Conservation (phyloP, 495 filamentous ascomycete genomes). For the Terfezia claveryi region DNA sequence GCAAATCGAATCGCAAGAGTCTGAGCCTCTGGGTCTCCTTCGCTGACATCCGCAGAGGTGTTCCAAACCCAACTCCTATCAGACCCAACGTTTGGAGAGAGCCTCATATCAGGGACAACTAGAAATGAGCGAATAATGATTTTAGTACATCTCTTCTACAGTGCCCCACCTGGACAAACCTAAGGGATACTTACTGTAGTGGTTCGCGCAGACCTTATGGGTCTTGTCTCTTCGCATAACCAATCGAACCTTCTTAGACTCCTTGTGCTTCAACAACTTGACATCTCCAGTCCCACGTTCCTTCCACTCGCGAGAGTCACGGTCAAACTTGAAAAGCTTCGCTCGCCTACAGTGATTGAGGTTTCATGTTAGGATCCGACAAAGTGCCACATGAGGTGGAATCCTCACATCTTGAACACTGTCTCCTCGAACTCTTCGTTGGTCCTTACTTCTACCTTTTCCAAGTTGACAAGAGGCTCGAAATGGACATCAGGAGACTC, state of each 20-base stretch:
- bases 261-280: conserved; percentile 87
- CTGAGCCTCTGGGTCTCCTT: conserved; percentile 88
- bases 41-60: conserved; percentile 88
- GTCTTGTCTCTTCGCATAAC: conserved; percentile 99
- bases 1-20: conserved; percentile 95
- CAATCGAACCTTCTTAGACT: conserved; percentile 90
- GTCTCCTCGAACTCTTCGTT: conserved; percentile 97
- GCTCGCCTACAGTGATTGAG: conserved; percentile 32
- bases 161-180: neutral
- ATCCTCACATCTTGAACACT: conserved; percentile 66
- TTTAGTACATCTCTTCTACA: neutral
- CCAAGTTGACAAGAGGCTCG: conserved; percentile 81
- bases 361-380: neutral
- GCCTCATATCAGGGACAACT: conserved; percentile 98
- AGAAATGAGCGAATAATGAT: neutral
- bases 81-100: conserved; percentile 88
- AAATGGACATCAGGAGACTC: conserved; percentile 88
- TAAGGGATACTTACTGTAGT: conserved; percentile 57
- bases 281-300: conserved; percentile 96
- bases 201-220: conserved; percentile 99
- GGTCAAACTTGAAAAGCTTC: conserved; percentile 96
- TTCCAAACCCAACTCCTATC: conserved; percentile 99
- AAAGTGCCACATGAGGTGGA: neutral
- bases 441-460: conserved; percentile 92
- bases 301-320: conserved; percentile 87